A percentile compares a stretch with the other conserved stretches of the same genome.
phyloP scores from a whole-genome alignment of 306 rosid genomes.

The Citrullus mucosospermus region DNA sequence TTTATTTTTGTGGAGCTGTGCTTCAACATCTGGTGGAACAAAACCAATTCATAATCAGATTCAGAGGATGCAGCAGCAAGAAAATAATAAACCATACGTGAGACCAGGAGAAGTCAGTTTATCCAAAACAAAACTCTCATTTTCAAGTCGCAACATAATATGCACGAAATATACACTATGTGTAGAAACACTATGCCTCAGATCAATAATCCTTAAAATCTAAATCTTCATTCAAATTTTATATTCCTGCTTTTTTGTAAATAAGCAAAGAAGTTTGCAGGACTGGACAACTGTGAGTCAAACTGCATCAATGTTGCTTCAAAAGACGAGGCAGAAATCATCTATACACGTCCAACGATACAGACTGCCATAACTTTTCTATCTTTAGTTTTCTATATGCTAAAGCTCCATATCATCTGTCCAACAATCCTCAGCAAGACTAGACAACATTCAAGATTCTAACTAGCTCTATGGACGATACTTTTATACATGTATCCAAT shows the following conservation, averaged over 20 bases:
- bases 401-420: not conserved
- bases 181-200: not conserved
- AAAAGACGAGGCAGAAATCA: too few species aligned
- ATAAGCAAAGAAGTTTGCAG: too few species aligned
- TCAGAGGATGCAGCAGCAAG: not conserved
- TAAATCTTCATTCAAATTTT: not conserved
- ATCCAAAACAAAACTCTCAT: not conserved
- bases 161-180: not conserved
- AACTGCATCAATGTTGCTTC: too few species aligned
- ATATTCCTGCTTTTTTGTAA: not conserved
- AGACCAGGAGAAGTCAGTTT: not conserved
- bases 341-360: too few species aligned
- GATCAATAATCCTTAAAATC: not conserved
- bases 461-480: not conserved
- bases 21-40: slow-evolving; percentile 61
- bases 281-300: too few species aligned
- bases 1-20: slow-evolving; percentile 49
- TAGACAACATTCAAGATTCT: not conserved
- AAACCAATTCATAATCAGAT: not conserved
- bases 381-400: too few species aligned
- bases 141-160: not conserved
- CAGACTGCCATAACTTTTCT: too few species aligned
- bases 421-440: not conserved
- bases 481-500: not conserved
- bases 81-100: not conserved